Evolutionary conservation across 306 rosid genomes (phyloP), one percentile per base, ranked within the genome.

Genomic region (Medicago ruthenica): DNA sequence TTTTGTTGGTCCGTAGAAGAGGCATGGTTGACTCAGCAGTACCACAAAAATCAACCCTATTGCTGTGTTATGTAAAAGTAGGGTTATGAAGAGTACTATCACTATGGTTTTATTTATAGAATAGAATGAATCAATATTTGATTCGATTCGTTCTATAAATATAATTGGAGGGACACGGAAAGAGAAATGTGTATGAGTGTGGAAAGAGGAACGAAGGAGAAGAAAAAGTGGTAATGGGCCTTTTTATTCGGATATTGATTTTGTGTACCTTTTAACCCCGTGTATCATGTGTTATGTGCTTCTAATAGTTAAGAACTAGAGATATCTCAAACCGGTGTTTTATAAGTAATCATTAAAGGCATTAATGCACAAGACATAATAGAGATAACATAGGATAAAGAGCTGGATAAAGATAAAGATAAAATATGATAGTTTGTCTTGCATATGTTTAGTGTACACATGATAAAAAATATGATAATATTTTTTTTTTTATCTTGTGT

Each of bases 1-100:
- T 83, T 50, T 91, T 91, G 89, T 88, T 91, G 88, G 85, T 91
- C 92, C 96, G 89, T 1, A 88, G 93, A 73, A 93, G 73, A 60
- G 93, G 92, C 98, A 93, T 93, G 58, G 64, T 58, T 58, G 64
- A 22, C 36, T 31, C 27, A 24, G 2, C 27, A 4, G 10, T 16
- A 21, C 7, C 42, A 39, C 42, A 7, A 39, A 39, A 7, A 7
- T 0, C n/a, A 45, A 45, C 16, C n/a, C 16, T 45, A 6, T 9
- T 2, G 47, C 14, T 12, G 3, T 45, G 51, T 4, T 3, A 12
- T 45, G 51, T 45, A 7, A 22, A 58, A 58, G 16, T 58, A 22
- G 37, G 15, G 16, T 22, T 58, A 21, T 8, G 16, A 24, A 22
- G 37, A 58, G 64, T 13, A 9, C 7, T 34, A 21, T 58, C 6